Percentiles rank a stretch among this genome's conserved stretches.
These are phyloP conservation scores for Cryptococcus sp. DNA, from an alignment of 1,284 basidiomycete genomes.

Conservation along the genomic window DNA sequence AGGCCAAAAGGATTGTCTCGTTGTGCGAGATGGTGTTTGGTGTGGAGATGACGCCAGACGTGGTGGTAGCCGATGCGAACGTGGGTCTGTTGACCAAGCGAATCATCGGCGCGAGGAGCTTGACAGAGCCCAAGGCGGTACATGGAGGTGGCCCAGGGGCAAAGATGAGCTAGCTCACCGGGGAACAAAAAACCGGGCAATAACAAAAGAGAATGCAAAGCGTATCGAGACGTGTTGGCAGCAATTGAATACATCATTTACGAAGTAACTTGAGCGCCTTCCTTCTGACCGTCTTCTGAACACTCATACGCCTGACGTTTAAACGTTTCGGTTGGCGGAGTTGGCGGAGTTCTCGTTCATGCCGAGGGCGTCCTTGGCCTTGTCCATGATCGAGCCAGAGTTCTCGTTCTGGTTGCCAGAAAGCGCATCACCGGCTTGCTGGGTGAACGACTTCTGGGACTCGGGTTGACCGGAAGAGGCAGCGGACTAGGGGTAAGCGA, in stretches of 20 bases:
- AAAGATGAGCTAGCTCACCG: slow-evolving; percentile 2
- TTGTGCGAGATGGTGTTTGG: slow-evolving; percentile 74
- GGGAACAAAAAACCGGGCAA: too few species aligned
- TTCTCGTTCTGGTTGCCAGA: slow-evolving; percentile 28
- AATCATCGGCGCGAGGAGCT: slow-evolving; percentile 71
- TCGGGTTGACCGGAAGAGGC: slow-evolving; percentile 34
- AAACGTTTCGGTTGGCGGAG: slow-evolving; percentile 5
- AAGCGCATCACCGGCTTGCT: slow-evolving; percentile 20
- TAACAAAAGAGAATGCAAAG: neutral
- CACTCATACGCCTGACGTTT: neutral
- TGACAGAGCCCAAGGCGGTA: slow-evolving; percentile 8
- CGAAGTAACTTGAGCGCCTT: neutral
- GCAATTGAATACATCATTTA: too few species aligned
- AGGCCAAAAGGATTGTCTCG: slow-evolving; percentile 78
- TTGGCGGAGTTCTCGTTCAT: slow-evolving; percentile 10
- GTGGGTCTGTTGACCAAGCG: slow-evolving; percentile 71
- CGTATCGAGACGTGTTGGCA: neutral
- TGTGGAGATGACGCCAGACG: slow-evolving; percentile 81
- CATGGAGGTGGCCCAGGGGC: slow-evolving; percentile 2
- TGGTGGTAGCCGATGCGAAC: slow-evolving; percentile 91
- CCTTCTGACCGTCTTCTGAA: neutral
- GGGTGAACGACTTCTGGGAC: slow-evolving; percentile 30
- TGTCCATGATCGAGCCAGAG: slow-evolving; percentile 18
- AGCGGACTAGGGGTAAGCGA: slow-evolving; percentile 13
- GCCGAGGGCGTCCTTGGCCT: slow-evolving; percentile 23